Evolutionary conservation across 1,284 basidiomycete genomes (phyloP), one percentile per base, ranked within the genome.

Genomic region (Rhodofomes roseus): DNA sequence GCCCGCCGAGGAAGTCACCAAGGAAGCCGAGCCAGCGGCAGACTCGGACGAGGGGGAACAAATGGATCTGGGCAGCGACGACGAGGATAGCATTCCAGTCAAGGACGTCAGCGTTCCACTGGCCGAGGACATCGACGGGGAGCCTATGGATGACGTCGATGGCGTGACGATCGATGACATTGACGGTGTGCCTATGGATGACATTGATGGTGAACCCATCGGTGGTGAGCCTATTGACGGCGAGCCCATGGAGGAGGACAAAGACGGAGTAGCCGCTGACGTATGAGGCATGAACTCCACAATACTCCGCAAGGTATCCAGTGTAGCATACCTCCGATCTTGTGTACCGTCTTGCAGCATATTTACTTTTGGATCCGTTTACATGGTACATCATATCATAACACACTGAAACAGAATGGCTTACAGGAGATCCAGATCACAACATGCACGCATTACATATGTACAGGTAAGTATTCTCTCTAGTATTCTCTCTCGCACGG

Each of bases 1-100:
- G 65, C 84, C 86, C 4, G 90, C 92, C 0, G 80, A 77, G 31
- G 68, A 70, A 20, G 65, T 68, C 1, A 65, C 68, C 11, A 61
- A 62, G 11, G 36, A 67, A 39, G 66, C 69, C 50, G 64, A 68
- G 55, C 57, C 74, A 40, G 72, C 70, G n/a, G 67, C 67, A 11
- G 67, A 70, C 44, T 79, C 81, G 58, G 66, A 86, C 18, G 82
- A 82, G 63, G 80, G 77, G 5, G 76, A 73, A 50, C 75, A 77
- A 0, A 73, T 79, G 66, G 82, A 83, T 62, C 77, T 71, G 41
- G 72, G 74, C 79, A 78, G 75, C 54, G 80, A 81, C 62, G 68
- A 77, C 7, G 79, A 80, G 60, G 77, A 74, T 1, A 69, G n/a
- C n/a, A 70, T 54, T 73, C 70, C 31, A 11, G 5, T 34, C 31